These are phyloP conservation scores for Ustilago nuda DNA, from an alignment of 1,284 basidiomycete species.

Conservation along the genomic window DNA sequence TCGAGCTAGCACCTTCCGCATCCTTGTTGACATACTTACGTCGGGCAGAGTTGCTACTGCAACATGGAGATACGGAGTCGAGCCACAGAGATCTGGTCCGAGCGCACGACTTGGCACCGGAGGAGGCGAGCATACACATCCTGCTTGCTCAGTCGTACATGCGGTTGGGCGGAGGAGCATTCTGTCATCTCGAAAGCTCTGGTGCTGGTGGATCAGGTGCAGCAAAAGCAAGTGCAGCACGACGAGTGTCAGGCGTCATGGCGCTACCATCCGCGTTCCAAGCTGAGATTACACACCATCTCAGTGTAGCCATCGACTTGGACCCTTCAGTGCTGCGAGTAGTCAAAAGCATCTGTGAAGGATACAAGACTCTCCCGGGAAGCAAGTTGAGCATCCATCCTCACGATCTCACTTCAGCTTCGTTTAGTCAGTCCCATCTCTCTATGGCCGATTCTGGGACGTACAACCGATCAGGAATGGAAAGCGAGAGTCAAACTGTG, in stretches of 20 bases:
- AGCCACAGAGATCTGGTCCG: slow-evolving; percentile 60
- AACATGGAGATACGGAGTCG: slow-evolving; percentile 30
- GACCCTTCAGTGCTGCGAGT: slow-evolving; percentile 49
- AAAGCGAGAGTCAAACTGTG: neutral
- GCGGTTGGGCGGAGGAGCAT: slow-evolving; percentile 61
- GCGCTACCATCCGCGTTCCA: slow-evolving; percentile 38
- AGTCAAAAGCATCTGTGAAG: slow-evolving; percentile 57
- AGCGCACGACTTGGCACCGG: slow-evolving; percentile 57
- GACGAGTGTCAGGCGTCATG: slow-evolving; percentile 28
- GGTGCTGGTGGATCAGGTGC: slow-evolving; percentile 6
- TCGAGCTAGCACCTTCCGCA: slow-evolving; percentile 26
- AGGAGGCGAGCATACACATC: slow-evolving; percentile 64
- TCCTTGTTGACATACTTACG: slow-evolving; percentile 44
- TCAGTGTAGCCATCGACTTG: slow-evolving; percentile 58
- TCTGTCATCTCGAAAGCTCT: slow-evolving; percentile 47
- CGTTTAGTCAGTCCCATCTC: slow-evolving; percentile 21
- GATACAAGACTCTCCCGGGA: slow-evolving; percentile 37
- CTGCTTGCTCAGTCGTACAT: slow-evolving; percentile 67
- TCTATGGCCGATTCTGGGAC: slow-evolving; percentile 5
- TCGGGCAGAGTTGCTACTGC: slow-evolving; percentile 35
- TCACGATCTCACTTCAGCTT: slow-evolving; percentile 14
- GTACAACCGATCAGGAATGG: slow-evolving; percentile 9
- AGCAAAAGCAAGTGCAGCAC: slow-evolving; percentile 12
- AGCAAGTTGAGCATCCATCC: slow-evolving; percentile 29
- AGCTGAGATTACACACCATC: slow-evolving; percentile 60